phyloP scores from a whole-genome alignment of 2,329 filamentous ascomycete species.

The Xylariaceae sp. region DNA sequence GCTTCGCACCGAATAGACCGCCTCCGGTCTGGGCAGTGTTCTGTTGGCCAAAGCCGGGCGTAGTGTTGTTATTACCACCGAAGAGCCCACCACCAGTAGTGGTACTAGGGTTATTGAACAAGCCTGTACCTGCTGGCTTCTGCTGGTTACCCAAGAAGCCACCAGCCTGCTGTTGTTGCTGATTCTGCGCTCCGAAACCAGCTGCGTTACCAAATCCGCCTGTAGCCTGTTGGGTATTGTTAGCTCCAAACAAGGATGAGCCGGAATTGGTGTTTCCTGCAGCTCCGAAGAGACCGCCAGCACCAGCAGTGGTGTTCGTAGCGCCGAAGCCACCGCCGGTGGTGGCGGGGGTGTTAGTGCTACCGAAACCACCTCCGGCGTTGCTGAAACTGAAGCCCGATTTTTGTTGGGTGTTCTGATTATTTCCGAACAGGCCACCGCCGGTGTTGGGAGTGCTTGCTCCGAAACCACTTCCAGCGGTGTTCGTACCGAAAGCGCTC shows the following conservation, averaged over 20 bases:
- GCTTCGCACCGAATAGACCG: constrained; percentile 42
- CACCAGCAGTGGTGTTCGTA: constrained; percentile 22
- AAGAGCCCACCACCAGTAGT: constrained; percentile 38
- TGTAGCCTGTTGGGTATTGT: constrained; percentile 27
- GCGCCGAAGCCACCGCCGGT: constrained; percentile 32
- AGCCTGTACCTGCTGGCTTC: constrained; percentile 35
- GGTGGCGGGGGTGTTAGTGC: constrained; percentile 1
- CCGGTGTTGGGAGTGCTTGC: constrained; percentile 33
- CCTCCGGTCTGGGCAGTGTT: constrained; percentile 24
- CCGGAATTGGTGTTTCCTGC: constrained; percentile 23
- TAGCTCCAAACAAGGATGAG: constrained; percentile 27
- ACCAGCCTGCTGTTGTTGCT: constrained; percentile 37
- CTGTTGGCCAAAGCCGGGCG: constrained; percentile 29
- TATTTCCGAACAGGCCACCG: constrained; percentile 37
- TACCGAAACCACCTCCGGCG: constrained; percentile 15
- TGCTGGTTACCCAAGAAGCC: constrained; percentile 37
- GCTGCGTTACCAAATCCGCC: constrained; percentile 31
- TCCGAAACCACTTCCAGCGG: constrained; percentile 44
- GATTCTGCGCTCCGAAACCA: constrained; percentile 32
- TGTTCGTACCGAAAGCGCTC: constrained; percentile 42
- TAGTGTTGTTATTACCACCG: constrained; percentile 34
- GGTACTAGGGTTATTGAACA: constrained; percentile 36
- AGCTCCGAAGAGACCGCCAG: constrained; percentile 34
- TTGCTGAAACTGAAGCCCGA: constrained; percentile 27
- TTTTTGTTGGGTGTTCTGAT: constrained; percentile 23